These are phyloP conservation scores for Dicorynia guianensis DNA, from an alignment of 306 rosid genomes.

Conservation along the genomic window DNA sequence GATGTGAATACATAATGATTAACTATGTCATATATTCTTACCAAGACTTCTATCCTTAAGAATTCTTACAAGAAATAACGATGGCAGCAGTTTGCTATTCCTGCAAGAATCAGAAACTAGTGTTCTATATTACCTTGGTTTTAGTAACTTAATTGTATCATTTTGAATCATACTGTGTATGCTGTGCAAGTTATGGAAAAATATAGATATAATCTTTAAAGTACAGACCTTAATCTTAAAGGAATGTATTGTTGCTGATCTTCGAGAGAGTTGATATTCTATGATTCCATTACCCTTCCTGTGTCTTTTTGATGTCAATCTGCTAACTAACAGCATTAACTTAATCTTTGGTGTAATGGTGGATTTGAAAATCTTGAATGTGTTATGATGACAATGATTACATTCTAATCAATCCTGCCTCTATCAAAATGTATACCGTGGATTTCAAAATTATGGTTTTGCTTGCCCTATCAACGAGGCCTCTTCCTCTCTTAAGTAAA, in stretches of 20 bases:
- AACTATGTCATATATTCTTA: too few relatives aligned
- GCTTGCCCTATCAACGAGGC: background rate
- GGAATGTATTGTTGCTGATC: background rate
- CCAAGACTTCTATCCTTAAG: too few relatives aligned
- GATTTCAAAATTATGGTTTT: background rate
- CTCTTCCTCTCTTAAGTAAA: background rate
- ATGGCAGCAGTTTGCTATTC: too few relatives aligned
- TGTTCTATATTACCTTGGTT: too few relatives aligned
- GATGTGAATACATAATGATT: too few relatives aligned
- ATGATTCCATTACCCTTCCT: background rate
- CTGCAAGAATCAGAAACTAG: too few relatives aligned
- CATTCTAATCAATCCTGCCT: background rate
- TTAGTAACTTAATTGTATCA: too few relatives aligned
- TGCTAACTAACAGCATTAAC: background rate
- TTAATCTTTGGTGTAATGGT: background rate
- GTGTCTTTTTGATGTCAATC: background rate
- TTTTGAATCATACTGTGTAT: too few relatives aligned
- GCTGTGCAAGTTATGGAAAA: too few relatives aligned
- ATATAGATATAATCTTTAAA: too few relatives aligned
- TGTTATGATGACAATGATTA: background rate
- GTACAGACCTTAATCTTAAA: conserved; percentile 1
- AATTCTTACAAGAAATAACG: too few relatives aligned
- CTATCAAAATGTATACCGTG: background rate
- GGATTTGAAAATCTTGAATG: background rate
- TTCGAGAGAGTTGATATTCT: background rate